These are phyloP conservation scores for Podospora fimiseda DNA, from an alignment of 495 filamentous ascomycete genomes.

Conservation along the genomic window DNA sequence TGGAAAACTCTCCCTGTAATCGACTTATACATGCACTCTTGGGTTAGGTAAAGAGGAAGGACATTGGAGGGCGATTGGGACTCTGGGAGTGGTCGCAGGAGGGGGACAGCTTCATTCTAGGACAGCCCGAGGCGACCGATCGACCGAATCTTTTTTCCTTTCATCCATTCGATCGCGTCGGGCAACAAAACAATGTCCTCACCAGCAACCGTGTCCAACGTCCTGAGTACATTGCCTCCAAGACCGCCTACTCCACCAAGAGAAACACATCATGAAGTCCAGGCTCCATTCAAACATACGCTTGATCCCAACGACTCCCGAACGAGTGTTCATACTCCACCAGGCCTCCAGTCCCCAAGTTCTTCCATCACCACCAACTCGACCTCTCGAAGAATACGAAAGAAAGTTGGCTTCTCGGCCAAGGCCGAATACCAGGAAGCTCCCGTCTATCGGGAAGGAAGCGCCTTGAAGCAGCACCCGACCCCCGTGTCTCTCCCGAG, in stretches of 20 bases:
- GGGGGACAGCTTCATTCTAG: not conserved
- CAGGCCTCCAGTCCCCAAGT: conserved; percentile 37
- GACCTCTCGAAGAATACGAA: conserved; percentile 46
- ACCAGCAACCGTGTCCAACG: conserved; percentile 33
- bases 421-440: conserved; percentile 65
- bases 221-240: conserved; percentile 38
- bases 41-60: too few species aligned
- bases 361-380: conserved; percentile 57
- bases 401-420: conserved; percentile 71
- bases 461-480: conserved; percentile 30
- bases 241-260: conserved; percentile 53
- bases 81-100: not conserved
- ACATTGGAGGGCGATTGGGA: not conserved
- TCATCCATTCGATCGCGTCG: conserved; percentile 8
- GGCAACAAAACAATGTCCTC: conserved; percentile 44
- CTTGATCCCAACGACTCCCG: conserved; percentile 29
- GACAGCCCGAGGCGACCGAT: conserved; percentile 12
- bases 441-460: conserved; percentile 41
- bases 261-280: conserved; percentile 36
- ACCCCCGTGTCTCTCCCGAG: conserved; percentile 48
- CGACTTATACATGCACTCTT: too few species aligned
- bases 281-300: conserved; percentile 16
- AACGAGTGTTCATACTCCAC: conserved; percentile 42
- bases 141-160: not conserved
- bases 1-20: too few species aligned